phyloP scores from a whole-genome alignment of 2,329 filamentous ascomycete genomes.

The Colletotrichum sp. region DNA sequence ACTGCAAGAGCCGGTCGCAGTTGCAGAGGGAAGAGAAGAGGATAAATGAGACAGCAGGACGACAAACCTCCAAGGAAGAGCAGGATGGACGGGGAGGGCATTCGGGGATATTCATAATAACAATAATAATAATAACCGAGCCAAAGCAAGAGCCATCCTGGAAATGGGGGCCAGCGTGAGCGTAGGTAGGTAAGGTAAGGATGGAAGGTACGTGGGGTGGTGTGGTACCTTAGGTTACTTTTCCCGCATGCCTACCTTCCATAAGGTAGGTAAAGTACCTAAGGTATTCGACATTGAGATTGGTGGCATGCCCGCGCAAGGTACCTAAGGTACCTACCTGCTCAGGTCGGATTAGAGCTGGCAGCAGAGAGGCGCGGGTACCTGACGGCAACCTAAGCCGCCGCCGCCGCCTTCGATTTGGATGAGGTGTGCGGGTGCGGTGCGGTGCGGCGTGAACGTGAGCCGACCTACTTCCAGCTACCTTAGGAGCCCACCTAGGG shows the following conservation, averaged over 20 bases:
- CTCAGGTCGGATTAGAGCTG: neutral
- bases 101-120: conserved; percentile 20
- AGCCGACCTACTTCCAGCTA: neutral
- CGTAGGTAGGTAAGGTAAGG: neutral
- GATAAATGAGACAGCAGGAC: neutral
- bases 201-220: neutral
- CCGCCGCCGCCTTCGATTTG: neutral
- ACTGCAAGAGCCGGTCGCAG: neutral
- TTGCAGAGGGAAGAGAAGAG: neutral
- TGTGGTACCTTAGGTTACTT: neutral
- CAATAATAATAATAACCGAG: neutral
- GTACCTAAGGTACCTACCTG: neutral
- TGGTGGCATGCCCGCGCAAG: neutral
- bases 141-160: neutral
- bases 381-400: neutral
- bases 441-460: neutral
- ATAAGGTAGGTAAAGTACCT: no score
- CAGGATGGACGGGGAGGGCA: neutral
- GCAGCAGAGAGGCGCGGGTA: neutral
- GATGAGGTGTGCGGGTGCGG: neutral
- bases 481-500: neutral
- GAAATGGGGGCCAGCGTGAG: neutral
- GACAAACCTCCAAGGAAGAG: neutral
- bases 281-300: neutral
- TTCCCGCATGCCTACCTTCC: no score